Evolutionary conservation across 73 alveolate genomes (phyloP), one percentile per base, ranked within the genome.

Genomic region (Durusdinium trenchii): DNA sequence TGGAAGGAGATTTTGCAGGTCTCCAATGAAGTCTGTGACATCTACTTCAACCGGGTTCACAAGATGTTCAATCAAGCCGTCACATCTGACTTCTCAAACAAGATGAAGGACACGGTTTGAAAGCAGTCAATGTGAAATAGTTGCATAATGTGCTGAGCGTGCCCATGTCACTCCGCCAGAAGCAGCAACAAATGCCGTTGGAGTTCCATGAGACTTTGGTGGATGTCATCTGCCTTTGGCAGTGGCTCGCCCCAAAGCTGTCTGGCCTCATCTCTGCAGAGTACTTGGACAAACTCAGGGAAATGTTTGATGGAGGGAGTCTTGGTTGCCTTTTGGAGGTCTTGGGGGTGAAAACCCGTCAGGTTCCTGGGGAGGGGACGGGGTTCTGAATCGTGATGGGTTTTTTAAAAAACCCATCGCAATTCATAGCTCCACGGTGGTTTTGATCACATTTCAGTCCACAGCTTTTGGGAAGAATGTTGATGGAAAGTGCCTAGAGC

Each of bases 311-410:
- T 46, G 47, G 38, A 9, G 92, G 92, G 92, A 30, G 4, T 28
- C 92, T 82, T 48, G 92, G 6, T 46, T 82, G 92, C 9, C 4
- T 82, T 46, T 46, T 18, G 38, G 48, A 35, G 48, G 40, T 9
- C 50, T 3, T 35, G n/a, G n/a, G 82, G 46, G 43, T 6, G 52
- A 73, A 82, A 82, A 82, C 92, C 48, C 71, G 62, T 82, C 92
- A 82, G 73, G 40, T 6, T 48, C n/a, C 47, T 6, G 48, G 2
- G 62, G 30, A 3, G 46, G 47, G 50, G 40, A 20, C 48, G 32
- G 36, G 16, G 35, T 26, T 12, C 50, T 26, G 6, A 47, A 48
- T 2, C 26, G 71, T 82, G 92, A 82, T 47, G 28, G 71, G 92
- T 82, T 82, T 48, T 48, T 50, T 50, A 50, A 47, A 82, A 82